Conservation (phyloP, 768 basidiomycete genomes). For the Pleurotus salmoneostramineus region DNA sequence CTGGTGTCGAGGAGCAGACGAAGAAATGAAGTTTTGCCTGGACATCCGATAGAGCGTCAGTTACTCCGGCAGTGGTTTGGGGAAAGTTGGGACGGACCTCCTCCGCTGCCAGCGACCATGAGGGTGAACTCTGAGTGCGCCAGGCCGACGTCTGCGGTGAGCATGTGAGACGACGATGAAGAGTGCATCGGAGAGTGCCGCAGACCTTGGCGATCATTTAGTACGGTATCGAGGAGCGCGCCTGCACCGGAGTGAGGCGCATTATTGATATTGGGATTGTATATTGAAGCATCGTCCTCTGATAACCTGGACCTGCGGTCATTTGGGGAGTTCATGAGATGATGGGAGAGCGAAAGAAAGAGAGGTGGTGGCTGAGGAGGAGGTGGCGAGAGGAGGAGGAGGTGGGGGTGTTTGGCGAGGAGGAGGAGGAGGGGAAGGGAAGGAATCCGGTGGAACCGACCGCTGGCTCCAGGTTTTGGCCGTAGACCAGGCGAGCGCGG, state of each 20-base stretch:
- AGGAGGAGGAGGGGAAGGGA: slow-evolving; percentile 18
- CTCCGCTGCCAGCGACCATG: slow-evolving; percentile 79
- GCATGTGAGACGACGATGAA: background rate
- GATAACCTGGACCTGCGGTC: slow-evolving; percentile 31
- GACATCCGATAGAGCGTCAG: slow-evolving; percentile 22
- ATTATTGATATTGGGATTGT: background rate
- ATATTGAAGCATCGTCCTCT: background rate
- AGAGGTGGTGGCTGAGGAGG: slow-evolving; percentile 11
- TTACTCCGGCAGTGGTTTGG: slow-evolving; percentile 13
- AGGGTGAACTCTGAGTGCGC: slow-evolving; percentile 36
- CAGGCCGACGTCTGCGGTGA: background rate
- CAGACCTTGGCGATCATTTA: slow-evolving; percentile 7
- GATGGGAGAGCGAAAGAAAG: background rate
- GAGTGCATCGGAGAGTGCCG: background rate
- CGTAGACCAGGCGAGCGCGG: slow-evolving; percentile 65
- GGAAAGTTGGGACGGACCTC: slow-evolving; percentile 39
- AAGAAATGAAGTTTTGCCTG: slow-evolving; percentile 84
- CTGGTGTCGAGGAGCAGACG: slow-evolving; percentile 82
- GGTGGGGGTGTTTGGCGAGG: slow-evolving; percentile 14
- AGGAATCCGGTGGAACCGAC: slow-evolving; percentile 15
- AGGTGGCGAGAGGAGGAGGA: slow-evolving; percentile 14
- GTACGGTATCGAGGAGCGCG: background rate
- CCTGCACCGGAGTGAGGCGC: slow-evolving; percentile 2
- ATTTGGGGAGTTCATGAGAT: slow-evolving; percentile 20
- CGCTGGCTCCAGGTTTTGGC: slow-evolving; percentile 36